Evolutionary conservation across 352 stramenopile species (phyloP).

Genomic region (Thraustochytrium striatum): DNA sequence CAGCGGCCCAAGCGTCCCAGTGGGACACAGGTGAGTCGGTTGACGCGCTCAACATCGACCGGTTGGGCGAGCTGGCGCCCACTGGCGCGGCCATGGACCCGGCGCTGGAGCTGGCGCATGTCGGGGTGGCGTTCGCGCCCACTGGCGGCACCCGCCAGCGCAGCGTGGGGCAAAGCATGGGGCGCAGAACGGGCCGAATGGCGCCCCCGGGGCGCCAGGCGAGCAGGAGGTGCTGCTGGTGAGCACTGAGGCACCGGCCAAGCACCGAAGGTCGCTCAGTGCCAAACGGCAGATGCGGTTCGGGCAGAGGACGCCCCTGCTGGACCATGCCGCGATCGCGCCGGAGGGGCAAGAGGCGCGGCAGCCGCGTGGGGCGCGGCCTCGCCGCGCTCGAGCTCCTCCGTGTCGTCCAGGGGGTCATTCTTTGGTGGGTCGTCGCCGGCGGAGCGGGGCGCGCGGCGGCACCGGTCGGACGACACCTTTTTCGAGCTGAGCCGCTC

Average conservation of each 20-base stretch:
- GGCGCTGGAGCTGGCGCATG: neutral
- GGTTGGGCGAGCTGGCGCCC: neutral
- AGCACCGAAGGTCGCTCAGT: constrained; percentile 6
- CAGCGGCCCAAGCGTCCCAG: neutral
- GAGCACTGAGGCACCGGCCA: neutral
- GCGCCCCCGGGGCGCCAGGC: neutral
- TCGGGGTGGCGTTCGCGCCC: neutral
- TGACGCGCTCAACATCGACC: neutral
- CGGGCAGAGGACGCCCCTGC: constrained; percentile 19
- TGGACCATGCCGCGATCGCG: neutral
- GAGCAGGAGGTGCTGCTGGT: neutral
- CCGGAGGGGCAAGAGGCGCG: neutral
- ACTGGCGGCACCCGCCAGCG: neutral
- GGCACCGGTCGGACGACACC: neutral
- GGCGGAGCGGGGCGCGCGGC: neutral
- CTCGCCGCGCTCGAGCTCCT: neutral
- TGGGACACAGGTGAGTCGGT: neutral
- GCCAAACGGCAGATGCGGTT: neutral
- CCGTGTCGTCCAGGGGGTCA: neutral
- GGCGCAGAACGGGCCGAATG: neutral
- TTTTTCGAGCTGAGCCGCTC: constrained; percentile 40
- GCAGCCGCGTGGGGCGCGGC: neutral
- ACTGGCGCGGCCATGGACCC: neutral
- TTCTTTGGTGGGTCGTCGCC: neutral
- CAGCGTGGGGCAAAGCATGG: no score